These are phyloP conservation scores for Sporothrix curviconia DNA, from an alignment of 2,329 filamentous ascomycete genomes.

Conservation along the genomic window DNA sequence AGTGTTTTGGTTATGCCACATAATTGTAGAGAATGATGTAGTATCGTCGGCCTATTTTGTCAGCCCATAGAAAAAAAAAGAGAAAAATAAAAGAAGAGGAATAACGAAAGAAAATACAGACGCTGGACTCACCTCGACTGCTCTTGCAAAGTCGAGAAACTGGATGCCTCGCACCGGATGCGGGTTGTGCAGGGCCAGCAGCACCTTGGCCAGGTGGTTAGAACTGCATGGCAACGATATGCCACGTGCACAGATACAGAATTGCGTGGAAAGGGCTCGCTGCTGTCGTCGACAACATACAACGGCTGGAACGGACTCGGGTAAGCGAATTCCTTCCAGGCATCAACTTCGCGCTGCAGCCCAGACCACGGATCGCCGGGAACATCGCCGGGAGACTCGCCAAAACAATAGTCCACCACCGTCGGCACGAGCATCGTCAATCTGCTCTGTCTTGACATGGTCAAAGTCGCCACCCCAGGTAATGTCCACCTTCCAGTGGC, in stretches of 20 bases:
- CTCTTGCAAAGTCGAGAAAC: background rate
- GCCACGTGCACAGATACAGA: constrained; percentile 1
- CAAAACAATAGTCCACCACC: constrained; percentile 3
- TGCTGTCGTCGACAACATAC: background rate
- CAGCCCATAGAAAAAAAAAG: background rate
- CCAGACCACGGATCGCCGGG: background rate
- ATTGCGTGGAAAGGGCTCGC: background rate
- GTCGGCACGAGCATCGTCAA: constrained; percentile 3
- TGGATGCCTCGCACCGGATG: background rate
- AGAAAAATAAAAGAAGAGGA: background rate
- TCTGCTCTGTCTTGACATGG: constrained; percentile 3
- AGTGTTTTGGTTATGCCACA: constrained; percentile 3
- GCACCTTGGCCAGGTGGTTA: constrained; percentile 2
- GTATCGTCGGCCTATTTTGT: constrained; percentile 2
- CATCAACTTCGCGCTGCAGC: background rate
- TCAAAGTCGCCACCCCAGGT: constrained; percentile 6
- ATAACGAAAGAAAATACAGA: too few relatives aligned
- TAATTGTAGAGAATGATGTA: background rate
- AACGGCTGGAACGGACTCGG: constrained; percentile 6
- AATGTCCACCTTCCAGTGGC: constrained; percentile 5
- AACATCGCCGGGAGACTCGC: too few relatives aligned
- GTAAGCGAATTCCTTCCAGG: background rate
- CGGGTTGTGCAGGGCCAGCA: background rate
- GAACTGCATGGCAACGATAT: constrained; percentile 4
- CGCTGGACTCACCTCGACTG: background rate